Base-by-base conservation (phyloP, 2,329 filamentous ascomycete species). In the Nakataea oryzae region DNA sequence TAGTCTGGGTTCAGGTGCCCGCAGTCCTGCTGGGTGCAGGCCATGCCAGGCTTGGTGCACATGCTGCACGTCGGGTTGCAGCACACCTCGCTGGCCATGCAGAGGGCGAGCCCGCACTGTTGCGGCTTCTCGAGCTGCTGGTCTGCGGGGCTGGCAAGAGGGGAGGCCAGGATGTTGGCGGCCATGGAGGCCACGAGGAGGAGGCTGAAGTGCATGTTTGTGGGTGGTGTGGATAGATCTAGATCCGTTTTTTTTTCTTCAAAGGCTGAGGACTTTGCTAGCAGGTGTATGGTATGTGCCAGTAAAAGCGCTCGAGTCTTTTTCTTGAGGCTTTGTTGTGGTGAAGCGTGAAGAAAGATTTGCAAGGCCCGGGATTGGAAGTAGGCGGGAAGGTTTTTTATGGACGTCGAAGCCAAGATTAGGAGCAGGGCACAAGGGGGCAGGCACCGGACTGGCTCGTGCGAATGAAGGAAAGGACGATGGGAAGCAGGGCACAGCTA, bases 41-140 rank as follows among this genome's bases (percentile, higher is more conserved):
- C 27, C 62, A 63, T 62, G 58, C 64, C 65, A 4, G 66, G 65
- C 13, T 63, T 61, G 57, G 60, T 58, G 64, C 67, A 68, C n/a
- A 65, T 28, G 58, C 63, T 62, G 63, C 67, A 68, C 8, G 62
- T 63, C 3, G 64, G 29, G 63, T 69, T 68, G 65, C 67, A 69
- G 67, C 67, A 69, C 14, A 32, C 34, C n/a, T 58, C 3, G 11
- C 64, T 66, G 17, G 54, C n/a, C 7, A 61, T 24, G 63, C 67
- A 69, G 26, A 66, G 54, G 17, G 60, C 41, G 11, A 57, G 47
- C 14, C 67, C 67, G 61, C 67, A 68, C 41, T 50, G 21, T n/a
- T 50, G 41, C 8, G 17, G 17, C 41, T 50, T 50, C 41, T 50
- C 41, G 41, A 50, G 41, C 41, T n/a, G 7, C 41, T 24, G 41